These are phyloP conservation scores for Curvularia spicifera DNA, from an alignment of 2,329 filamentous ascomycete species.

Conservation along the genomic window DNA sequence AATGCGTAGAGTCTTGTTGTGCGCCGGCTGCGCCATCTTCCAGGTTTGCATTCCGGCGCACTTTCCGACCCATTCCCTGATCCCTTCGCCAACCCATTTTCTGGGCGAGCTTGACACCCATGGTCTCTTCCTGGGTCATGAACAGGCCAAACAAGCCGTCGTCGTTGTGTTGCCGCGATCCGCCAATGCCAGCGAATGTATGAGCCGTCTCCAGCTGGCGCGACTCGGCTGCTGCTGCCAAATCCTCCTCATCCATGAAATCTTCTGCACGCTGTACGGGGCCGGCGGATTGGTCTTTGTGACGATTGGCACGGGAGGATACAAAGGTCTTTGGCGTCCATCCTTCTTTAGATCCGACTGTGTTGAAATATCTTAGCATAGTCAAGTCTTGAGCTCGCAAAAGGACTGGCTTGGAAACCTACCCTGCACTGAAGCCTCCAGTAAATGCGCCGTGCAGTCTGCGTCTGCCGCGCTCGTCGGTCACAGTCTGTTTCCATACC, in stretches of 20 bases:
- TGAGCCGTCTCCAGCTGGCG: constrained; percentile 74
- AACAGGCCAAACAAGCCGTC: constrained; percentile 75
- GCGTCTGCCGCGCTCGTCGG: constrained; percentile 88
- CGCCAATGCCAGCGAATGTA: constrained; percentile 77
- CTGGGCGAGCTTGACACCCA: constrained; percentile 83
- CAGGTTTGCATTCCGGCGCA: constrained; percentile 75
- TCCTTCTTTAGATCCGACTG: constrained; percentile 96
- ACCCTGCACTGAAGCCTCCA: constrained; percentile 95
- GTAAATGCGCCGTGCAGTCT: constrained; percentile 95
- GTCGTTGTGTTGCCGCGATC: constrained; percentile 60
- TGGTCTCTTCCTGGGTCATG: constrained; percentile 75
- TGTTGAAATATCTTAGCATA: constrained; percentile 85
- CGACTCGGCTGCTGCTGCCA: constrained; percentile 82
- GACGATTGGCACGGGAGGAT: constrained; percentile 82
- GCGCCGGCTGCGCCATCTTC: constrained; percentile 56
- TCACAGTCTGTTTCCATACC: constrained; percentile 98
- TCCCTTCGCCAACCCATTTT: constrained; percentile 97
- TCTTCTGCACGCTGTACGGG: constrained; percentile 75
- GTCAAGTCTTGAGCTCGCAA: constrained; percentile 39
- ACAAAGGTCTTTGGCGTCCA: constrained; percentile 93
- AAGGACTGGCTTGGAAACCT: constrained; percentile 50
- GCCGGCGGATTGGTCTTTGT: constrained; percentile 66
- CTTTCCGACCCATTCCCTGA: constrained; percentile 88
- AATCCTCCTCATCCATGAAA: constrained; percentile 98
- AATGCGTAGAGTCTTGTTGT: constrained; percentile 58